These are phyloP conservation scores for Exophiala phaeomuriformis DNA, from an alignment of 2,329 filamentous ascomycete species.

Conservation along the genomic window DNA sequence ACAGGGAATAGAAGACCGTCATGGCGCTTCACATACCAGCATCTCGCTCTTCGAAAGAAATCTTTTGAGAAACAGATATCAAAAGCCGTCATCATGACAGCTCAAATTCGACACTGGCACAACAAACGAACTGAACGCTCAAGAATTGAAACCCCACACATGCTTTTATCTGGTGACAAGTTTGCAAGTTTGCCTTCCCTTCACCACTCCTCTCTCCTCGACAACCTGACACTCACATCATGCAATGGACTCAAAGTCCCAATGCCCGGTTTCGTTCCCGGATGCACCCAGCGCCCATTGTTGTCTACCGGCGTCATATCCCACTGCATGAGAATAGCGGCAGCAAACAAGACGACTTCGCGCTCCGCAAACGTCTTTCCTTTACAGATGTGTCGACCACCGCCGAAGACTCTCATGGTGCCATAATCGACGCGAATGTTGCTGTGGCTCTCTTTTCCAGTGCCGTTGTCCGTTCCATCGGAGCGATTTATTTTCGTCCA, in stretches of 20 bases:
- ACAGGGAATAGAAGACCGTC: too few relatives aligned
- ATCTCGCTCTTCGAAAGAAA: too few relatives aligned
- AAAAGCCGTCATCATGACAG: too few relatives aligned
- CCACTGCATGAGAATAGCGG: conserved; percentile 50
- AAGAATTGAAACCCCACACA: too few relatives aligned
- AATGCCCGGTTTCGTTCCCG: conserved; percentile 42
- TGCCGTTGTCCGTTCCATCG: not conserved
- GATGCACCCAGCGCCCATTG: conserved; percentile 44
- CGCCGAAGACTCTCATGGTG: conserved; percentile 44
- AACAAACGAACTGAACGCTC: too few relatives aligned
- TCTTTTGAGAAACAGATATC: too few relatives aligned
- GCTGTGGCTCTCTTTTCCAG: not conserved
- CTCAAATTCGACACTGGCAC: too few relatives aligned
- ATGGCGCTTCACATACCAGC: too few relatives aligned
- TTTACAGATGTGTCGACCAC: conserved; percentile 45
- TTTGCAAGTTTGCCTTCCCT: conserved; percentile 9
- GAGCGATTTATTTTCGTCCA: conserved; percentile 29
- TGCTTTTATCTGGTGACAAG: not conserved
- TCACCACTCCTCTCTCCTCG: conserved; percentile 31
- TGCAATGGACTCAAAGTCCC: conserved; percentile 46
- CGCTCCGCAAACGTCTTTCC: conserved; percentile 46
- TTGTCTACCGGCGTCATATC: conserved; percentile 45
- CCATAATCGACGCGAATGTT: conserved; percentile 34
- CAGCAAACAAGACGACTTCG: conserved; percentile 45
- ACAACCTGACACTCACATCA: conserved; percentile 51